Evolutionary conservation across 2,329 filamentous ascomycete genomes (phyloP).

Genomic region (Scedosporium minutisporum): DNA sequence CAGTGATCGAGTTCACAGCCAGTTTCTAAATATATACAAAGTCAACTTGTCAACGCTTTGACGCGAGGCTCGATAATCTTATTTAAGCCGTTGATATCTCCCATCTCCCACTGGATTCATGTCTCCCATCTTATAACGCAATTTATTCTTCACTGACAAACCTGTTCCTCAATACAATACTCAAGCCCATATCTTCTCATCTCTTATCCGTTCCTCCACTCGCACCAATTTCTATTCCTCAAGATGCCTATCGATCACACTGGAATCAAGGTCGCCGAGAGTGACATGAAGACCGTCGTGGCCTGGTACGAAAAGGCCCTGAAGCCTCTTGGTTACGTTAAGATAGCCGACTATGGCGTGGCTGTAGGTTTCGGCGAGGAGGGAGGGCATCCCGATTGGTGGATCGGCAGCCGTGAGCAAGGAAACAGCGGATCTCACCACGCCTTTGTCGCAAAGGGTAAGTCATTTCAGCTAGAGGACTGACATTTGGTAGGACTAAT

Average conservation of each 20-base stretch:
- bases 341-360: constrained; percentile 17
- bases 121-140: too few species aligned
- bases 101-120: too few species aligned
- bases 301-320: constrained; percentile 25
- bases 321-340: constrained; percentile 25
- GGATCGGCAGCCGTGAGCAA: not conserved
- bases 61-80: too few species aligned
- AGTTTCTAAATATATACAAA: too few species aligned
- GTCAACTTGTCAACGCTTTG: too few species aligned
- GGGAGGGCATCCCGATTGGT: not conserved
- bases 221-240: not conserved
- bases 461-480: not conserved
- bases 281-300: constrained; percentile 18
- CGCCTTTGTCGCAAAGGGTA: not conserved
- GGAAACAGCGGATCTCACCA: not conserved
- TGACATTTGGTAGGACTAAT: not conserved
- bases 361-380: constrained; percentile 11
- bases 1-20: too few species aligned
- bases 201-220: not conserved
- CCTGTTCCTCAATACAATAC: not conserved
- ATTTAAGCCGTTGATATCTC: too few species aligned
- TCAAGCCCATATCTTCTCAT: not conserved
- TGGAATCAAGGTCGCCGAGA: constrained; percentile 19
- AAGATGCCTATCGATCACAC: constrained; percentile 27
- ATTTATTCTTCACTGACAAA: too few species aligned